These are phyloP conservation scores for Fusarium sublunatum DNA, from an alignment of 2,329 filamentous ascomycete genomes.

Conservation along the genomic window DNA sequence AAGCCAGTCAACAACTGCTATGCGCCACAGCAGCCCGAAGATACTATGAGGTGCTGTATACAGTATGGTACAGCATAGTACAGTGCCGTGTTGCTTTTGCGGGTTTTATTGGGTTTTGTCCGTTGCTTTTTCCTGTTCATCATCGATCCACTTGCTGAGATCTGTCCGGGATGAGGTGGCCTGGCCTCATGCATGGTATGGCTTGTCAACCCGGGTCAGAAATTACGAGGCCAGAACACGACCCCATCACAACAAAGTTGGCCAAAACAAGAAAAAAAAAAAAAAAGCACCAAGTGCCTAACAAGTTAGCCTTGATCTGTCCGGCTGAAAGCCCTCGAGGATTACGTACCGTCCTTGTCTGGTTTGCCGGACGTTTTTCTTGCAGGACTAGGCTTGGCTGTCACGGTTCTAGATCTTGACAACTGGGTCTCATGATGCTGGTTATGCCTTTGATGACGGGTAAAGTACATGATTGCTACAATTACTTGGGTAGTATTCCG, in stretches of 20 bases:
- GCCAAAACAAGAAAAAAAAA: slow-evolving; percentile 26
- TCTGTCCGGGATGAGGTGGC: slow-evolving; percentile 36
- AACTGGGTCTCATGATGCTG: slow-evolving; percentile 19
- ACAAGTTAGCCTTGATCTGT: slow-evolving; percentile 24
- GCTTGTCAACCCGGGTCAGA: slow-evolving; percentile 22
- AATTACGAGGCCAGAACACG: slow-evolving; percentile 37
- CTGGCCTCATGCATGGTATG: slow-evolving; percentile 10
- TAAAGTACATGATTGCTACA: not conserved
- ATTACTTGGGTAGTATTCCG: not conserved
- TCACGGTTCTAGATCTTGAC: slow-evolving; percentile 29
- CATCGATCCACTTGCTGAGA: slow-evolving; percentile 35
- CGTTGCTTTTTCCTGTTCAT: slow-evolving; percentile 18
- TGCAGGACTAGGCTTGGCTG: slow-evolving; percentile 8
- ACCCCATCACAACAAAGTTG: slow-evolving; percentile 23
- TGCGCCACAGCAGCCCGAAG: slow-evolving; percentile 31
- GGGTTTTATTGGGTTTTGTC: slow-evolving; percentile 9
- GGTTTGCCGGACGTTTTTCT: slow-evolving; percentile 10
- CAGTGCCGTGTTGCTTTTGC: slow-evolving; percentile 19
- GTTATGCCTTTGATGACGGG: not conserved
- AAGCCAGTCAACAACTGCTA: slow-evolving; percentile 28
- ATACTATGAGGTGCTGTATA: slow-evolving; percentile 16
- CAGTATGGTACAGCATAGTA: slow-evolving; percentile 17
- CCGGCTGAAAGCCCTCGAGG: slow-evolving; percentile 15
- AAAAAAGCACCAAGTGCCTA: slow-evolving; percentile 4
- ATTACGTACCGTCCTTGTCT: slow-evolving; percentile 39